A percentile compares a stretch with the other conserved stretches of the same genome.
Conservation (phyloP, 306 rosid genomes). For the Vigna radiata region DNA sequence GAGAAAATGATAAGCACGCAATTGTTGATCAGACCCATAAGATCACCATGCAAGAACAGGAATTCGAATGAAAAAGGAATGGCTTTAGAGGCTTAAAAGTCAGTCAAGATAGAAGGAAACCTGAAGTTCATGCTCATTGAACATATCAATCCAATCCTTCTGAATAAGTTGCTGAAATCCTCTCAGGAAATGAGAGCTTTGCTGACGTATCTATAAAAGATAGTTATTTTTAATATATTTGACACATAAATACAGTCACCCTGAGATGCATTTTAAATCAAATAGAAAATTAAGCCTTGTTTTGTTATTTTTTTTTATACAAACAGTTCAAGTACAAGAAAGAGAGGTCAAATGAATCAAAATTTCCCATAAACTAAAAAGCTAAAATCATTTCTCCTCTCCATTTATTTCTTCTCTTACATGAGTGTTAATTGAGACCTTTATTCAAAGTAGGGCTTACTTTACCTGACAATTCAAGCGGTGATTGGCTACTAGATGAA, state of each 20-base stretch:
- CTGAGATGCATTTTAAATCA: constrained; percentile 33
- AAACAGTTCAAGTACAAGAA: not conserved
- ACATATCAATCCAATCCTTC: constrained; percentile 98
- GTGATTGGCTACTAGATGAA: constrained; percentile 97
- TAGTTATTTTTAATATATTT: constrained; percentile 28
- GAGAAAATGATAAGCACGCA: constrained; percentile 35
- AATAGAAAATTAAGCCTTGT: not conserved
- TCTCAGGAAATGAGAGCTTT: constrained; percentile 96
- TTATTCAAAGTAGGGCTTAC: not conserved
- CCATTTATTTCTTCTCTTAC: not conserved
- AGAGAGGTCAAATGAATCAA: not conserved
- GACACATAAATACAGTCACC: constrained; percentile 17
- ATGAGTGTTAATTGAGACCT: not conserved
- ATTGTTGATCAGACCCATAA: not conserved
- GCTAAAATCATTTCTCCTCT: not conserved
- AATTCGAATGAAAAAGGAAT: not conserved
- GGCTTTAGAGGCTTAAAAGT: constrained; percentile 18
- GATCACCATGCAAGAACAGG: constrained; percentile 36
- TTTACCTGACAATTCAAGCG: constrained; percentile 96
- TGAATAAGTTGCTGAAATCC: constrained; percentile 97
- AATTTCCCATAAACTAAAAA: not conserved
- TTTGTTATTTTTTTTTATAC: not conserved
- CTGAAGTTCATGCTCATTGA: constrained; percentile 99
- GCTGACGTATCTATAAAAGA: constrained; percentile 84
- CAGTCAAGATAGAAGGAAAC: constrained; percentile 50